A percentile compares a stretch with the other conserved stretches of the same genome.
phyloP scores from a whole-genome alignment of 2,329 filamentous ascomycete species.

The Fusarium papillatum region DNA sequence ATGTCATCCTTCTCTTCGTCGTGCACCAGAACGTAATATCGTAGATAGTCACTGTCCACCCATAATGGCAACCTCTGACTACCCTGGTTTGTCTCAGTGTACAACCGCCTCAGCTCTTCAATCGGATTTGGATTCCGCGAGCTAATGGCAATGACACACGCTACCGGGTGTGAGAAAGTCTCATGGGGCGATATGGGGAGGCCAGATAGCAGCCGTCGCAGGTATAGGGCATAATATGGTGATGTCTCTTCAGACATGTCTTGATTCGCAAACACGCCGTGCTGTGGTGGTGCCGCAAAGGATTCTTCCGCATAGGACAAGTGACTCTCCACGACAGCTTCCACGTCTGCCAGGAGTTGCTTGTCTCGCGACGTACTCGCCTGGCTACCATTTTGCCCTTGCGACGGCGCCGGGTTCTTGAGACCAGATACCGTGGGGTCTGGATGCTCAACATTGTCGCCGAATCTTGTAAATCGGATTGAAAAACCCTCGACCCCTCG shows the following conservation, averaged over 20 bases:
- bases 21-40: slow-evolving; percentile 97
- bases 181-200: slow-evolving; percentile 87
- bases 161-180: slow-evolving; percentile 94
- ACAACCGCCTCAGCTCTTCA: slow-evolving; percentile 87
- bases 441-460: slow-evolving; percentile 67
- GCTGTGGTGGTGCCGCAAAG: slow-evolving; percentile 53
- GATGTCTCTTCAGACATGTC: slow-evolving; percentile 69
- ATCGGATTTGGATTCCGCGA: slow-evolving; percentile 88
- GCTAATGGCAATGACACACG: slow-evolving; percentile 94
- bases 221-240: slow-evolving; percentile 87
- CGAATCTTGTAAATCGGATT: slow-evolving; percentile 85
- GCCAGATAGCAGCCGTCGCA: slow-evolving; percentile 86
- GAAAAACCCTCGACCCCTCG: slow-evolving; percentile 91
- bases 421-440: slow-evolving; percentile 52
- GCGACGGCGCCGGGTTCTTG: slow-evolving; percentile 53
- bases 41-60: slow-evolving; percentile 91
- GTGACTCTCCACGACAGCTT: slow-evolving; percentile 85
- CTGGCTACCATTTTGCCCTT: slow-evolving; percentile 46
- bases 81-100: slow-evolving; percentile 86
- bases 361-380: slow-evolving; percentile 48
- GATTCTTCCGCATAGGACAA: slow-evolving; percentile 80
- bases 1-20: slow-evolving; percentile 98
- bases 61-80: slow-evolving; percentile 82
- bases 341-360: slow-evolving; percentile 72
- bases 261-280: slow-evolving; percentile 55